These are phyloP conservation scores for Cladosporium sp. DNA, from an alignment of 2,329 filamentous ascomycete species.

Conservation along the genomic window DNA sequence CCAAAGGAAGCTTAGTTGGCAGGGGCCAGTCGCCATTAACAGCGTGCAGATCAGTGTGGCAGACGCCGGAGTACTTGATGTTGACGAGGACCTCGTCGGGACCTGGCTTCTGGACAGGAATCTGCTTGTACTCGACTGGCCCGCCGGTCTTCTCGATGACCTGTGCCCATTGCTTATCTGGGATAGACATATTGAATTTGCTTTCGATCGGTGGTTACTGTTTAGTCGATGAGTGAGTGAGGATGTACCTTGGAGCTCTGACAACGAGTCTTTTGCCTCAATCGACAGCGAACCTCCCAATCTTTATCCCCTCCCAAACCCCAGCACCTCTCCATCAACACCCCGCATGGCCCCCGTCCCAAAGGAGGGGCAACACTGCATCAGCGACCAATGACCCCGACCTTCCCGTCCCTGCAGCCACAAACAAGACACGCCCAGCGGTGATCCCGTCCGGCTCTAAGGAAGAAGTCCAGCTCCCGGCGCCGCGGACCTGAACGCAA, in stretches of 20 bases:
- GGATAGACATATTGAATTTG: constrained; percentile 44
- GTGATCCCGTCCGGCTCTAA: constrained; percentile 7
- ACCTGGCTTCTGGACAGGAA: constrained; percentile 72
- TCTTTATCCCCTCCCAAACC: not conserved
- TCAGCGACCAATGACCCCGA: constrained; percentile 5
- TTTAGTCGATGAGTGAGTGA: not conserved
- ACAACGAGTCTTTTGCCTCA: not conserved
- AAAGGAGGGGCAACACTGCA: constrained; percentile 10
- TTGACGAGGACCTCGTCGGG: constrained; percentile 89
- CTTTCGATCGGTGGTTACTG: not conserved
- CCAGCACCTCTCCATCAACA: not conserved
- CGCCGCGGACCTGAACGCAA: constrained; percentile 1
- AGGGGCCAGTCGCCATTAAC: constrained; percentile 89
- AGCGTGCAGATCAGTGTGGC: constrained; percentile 79
- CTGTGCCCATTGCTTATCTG: constrained; percentile 83
- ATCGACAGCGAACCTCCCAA: not conserved
- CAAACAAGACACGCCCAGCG: not conserved
- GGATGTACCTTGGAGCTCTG: not conserved
- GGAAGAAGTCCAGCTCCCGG: not conserved
- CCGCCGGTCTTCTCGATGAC: constrained; percentile 77
- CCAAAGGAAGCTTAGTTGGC: constrained; percentile 71
- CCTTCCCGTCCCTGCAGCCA: constrained; percentile 5
- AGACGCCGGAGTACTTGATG: constrained; percentile 84
- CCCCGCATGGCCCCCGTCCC: constrained; percentile 6
- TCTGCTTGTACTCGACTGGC: constrained; percentile 66